Conservation (phyloP, 163 green algal species). For the Scenedesmus sp. region DNA sequence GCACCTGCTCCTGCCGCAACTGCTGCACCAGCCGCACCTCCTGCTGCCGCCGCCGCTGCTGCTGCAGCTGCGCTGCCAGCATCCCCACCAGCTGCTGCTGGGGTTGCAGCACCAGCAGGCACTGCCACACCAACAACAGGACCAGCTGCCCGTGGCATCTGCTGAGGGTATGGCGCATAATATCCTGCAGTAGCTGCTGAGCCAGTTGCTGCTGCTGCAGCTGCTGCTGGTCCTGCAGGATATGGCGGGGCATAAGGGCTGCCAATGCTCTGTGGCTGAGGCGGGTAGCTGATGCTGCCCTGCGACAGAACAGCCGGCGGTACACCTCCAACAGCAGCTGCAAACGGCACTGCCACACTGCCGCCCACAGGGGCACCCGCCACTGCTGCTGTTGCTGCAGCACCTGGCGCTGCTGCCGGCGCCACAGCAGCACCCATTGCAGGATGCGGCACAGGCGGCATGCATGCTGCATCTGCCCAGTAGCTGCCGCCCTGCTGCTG, state of each 20-base stretch:
- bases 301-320: neutral
- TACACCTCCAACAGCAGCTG: neutral
- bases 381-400: neutral
- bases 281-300: neutral
- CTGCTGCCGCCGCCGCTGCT: constrained; percentile 19
- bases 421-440: neutral
- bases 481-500: neutral
- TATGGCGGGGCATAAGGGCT: neutral
- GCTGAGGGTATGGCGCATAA: neutral
- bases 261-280: neutral
- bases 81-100: neutral
- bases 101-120: neutral
- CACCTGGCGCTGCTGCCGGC: neutral
- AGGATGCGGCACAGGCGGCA: constrained; percentile 3
- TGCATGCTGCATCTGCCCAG: constrained; percentile 30
- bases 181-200: neutral
- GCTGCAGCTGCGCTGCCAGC: neutral
- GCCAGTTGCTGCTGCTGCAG: neutral
- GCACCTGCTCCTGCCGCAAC: constrained; percentile 1
- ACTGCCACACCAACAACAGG: neutral
- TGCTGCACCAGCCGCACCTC: neutral
- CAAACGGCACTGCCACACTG: neutral
- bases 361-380: neutral
- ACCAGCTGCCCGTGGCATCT: neutral
- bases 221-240: constrained; percentile 24